Base-by-base conservation (phyloP, 106 monocot species). In the Phalaenopsis aphrodite region DNA sequence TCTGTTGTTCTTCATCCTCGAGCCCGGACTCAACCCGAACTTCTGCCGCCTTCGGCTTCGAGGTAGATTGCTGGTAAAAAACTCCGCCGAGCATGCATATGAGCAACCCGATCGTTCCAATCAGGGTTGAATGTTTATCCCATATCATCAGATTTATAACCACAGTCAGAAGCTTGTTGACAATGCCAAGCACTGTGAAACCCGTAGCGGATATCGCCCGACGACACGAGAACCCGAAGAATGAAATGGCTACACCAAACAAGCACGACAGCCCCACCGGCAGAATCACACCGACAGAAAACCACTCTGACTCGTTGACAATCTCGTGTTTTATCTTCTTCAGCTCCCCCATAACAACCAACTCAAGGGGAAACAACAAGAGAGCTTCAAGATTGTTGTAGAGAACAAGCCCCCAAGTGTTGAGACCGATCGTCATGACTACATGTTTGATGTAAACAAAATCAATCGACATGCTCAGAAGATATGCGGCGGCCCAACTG, bases 391-490 rank as follows among this genome's bases (percentile, higher is more conserved):
- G 71, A 57, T 91, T 91, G 88, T 91, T 88, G 83, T 88, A 91
- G 5, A 91, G 86, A 8, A 91, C 91, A 55, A 88, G 64, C 5
- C 91, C 88, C 91, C 91, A 91, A 9, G 91, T 88, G 88, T 79
- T 91, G 36, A 91, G 88, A 16, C 91, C 91, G 30, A 91, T 88
- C 55, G 88, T 91, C 88, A 83, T 88, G 11, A 88, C 91, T 11
- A 91, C 88, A 65, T 91, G 90, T 78, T 91, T 91, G 55, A 91
- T 91, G 86, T 91, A 91, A 72, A 91, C 91, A 77, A 91, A 91
- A 68, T 91, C 88, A n/a, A 91, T 86, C 0, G 86, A 80, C 91
- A 91, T 88, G 88, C 90, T 91, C 24, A 86, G 24, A 5, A 91
- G 86, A 75, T 91, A 91, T 24, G 91, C 91, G 1, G 81, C 19